These are phyloP conservation scores for Ceratopteris richardii DNA, from an alignment of 75 land plant genomes.

Conservation along the genomic window DNA sequence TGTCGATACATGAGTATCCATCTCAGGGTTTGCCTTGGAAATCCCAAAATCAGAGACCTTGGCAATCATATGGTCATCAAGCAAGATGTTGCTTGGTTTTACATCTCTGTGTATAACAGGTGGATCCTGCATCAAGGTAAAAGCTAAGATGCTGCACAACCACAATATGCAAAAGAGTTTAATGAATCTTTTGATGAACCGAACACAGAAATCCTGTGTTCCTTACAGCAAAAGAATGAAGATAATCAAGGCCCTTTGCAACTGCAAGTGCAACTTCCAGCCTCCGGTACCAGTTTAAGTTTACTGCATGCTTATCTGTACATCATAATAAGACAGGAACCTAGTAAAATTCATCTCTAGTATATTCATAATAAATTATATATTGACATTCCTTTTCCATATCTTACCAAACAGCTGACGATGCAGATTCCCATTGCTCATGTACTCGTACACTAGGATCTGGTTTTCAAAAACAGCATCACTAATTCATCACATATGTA, in stretches of 20 bases:
- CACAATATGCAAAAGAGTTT: too few species aligned
- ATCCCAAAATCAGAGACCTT: constrained; percentile 38
- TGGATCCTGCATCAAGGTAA: constrained; percentile 28
- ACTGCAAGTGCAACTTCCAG: constrained; percentile 28
- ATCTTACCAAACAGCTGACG: constrained; percentile 19
- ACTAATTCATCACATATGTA: background rate
- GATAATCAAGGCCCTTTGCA: constrained; percentile 37
- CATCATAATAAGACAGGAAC: background rate
- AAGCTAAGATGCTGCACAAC: too few species aligned
- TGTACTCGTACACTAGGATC: constrained; percentile 43
- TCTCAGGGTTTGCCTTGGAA: constrained; percentile 21
- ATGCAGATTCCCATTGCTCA: constrained; percentile 39
- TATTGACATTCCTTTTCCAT: too few species aligned
- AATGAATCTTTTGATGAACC: background rate
- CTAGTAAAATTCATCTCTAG: background rate
- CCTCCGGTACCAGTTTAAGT: constrained; percentile 27
- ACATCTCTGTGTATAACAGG: constrained; percentile 31
- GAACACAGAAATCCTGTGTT: too few species aligned
- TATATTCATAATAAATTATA: too few species aligned
- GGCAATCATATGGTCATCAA: constrained; percentile 28
- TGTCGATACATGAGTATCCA: constrained; percentile 35
- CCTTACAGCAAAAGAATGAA: constrained; percentile 35
- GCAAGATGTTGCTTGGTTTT: constrained; percentile 30
- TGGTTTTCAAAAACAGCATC: constrained; percentile 3
- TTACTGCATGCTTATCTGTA: constrained; percentile 2